Conservation (phyloP, 768 basidiomycete species). For the Tylopilus balloui region DNA sequence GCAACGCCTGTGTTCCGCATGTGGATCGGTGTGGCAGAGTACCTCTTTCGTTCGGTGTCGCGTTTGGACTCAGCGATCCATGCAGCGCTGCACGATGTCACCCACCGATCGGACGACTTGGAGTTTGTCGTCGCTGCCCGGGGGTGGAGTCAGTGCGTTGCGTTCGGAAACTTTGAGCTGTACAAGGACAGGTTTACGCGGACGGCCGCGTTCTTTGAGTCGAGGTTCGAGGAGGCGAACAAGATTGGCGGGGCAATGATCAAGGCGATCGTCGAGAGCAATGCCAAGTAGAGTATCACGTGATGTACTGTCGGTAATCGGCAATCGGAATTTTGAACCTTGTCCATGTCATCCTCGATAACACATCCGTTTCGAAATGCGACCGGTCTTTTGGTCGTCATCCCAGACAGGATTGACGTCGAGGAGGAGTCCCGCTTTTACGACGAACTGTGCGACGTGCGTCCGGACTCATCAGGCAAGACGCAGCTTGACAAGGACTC, state of each 20-base stretch:
- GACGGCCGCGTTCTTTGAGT: slow-evolving; percentile 80
- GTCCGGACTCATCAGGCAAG: not conserved
- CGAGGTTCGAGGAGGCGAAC: slow-evolving; percentile 81
- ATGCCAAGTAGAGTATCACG: slow-evolving; percentile 3
- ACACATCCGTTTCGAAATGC: slow-evolving; percentile 45
- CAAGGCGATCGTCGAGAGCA: slow-evolving; percentile 71
- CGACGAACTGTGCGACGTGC: slow-evolving; percentile 55
- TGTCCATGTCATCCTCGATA: slow-evolving; percentile 3
- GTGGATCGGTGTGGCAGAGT: slow-evolving; percentile 96
- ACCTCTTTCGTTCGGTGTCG: slow-evolving; percentile 72
- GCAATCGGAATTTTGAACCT: too few relatives aligned
- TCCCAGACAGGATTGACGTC: slow-evolving; percentile 57
- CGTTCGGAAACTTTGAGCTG: slow-evolving; percentile 86
- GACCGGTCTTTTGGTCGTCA: slow-evolving; percentile 47
- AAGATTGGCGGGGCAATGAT: slow-evolving; percentile 86
- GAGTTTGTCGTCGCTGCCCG: slow-evolving; percentile 92
- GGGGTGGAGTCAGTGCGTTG: slow-evolving; percentile 95
- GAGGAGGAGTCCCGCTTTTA: slow-evolving; percentile 66
- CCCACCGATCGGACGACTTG: slow-evolving; percentile 83
- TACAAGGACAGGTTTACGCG: slow-evolving; percentile 78
- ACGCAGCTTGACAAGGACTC: not conserved
- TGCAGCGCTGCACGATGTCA: slow-evolving; percentile 69
- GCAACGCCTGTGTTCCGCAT: slow-evolving; percentile 95
- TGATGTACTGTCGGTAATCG: too few relatives aligned
- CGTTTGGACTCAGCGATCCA: slow-evolving; percentile 67